These are phyloP conservation scores for Cryptosporidium tyzzeri DNA, from an alignment of 169 alveolate species.

Conservation along the genomic window DNA sequence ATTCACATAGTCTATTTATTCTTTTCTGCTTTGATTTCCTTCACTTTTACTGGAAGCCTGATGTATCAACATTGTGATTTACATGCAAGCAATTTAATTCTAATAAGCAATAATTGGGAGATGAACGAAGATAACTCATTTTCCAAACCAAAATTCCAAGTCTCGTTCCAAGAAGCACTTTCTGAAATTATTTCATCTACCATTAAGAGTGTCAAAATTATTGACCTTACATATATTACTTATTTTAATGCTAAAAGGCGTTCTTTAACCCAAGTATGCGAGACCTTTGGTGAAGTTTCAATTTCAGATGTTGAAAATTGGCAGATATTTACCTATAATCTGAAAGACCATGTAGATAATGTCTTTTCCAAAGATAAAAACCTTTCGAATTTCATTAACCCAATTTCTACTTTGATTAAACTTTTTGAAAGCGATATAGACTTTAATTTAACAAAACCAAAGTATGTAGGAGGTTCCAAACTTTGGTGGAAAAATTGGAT, in stretches of 20 bases:
- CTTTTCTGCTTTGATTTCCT: slow-evolving; percentile 32
- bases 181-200: neutral
- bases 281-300: slow-evolving; percentile 31
- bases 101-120: slow-evolving; percentile 15
- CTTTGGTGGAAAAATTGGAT: slow-evolving; percentile 56
- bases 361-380: neutral
- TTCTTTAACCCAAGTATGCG: neutral
- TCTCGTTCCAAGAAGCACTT: neutral
- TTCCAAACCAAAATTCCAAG: slow-evolving; percentile 3
- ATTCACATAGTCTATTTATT: slow-evolving; percentile 9
- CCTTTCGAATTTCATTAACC: neutral
- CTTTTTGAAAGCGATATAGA: neutral
- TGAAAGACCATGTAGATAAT: neutral
- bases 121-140: neutral
- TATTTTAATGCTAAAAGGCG: slow-evolving; percentile 13
- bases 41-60: slow-evolving; percentile 51
- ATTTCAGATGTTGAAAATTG: slow-evolving; percentile 54
- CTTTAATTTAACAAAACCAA: slow-evolving; percentile 30
- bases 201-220: slow-evolving; percentile 17
- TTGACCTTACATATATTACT: slow-evolving; percentile 49
- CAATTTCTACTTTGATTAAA: neutral
- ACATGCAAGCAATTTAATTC: slow-evolving; percentile 31
- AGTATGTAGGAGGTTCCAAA: slow-evolving; percentile 15
- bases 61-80: slow-evolving; percentile 66
- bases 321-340: slow-evolving; percentile 1